Evolutionary conservation across 2,329 filamentous ascomycete genomes (phyloP).

Genomic region (Cladosporium sp.): DNA sequence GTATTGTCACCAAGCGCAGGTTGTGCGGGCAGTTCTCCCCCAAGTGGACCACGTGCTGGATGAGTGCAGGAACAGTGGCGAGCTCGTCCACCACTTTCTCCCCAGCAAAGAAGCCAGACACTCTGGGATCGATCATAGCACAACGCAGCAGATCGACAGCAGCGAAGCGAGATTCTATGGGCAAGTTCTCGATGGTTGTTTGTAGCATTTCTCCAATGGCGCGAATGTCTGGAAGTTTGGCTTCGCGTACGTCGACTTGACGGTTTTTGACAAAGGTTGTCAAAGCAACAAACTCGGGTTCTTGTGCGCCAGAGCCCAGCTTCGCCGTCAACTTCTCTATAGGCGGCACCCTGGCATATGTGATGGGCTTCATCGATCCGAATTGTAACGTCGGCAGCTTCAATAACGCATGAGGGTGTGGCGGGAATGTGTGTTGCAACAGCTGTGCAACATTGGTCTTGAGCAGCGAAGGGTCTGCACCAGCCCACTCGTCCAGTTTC

Average conservation of each 20-base stretch:
- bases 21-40: conserved; percentile 73
- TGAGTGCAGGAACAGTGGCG: conserved; percentile 65
- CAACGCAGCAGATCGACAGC: conserved; percentile 83
- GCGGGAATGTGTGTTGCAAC: conserved; percentile 71
- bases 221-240: conserved; percentile 70
- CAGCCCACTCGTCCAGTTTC: conserved; percentile 78
- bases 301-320: conserved; percentile 65
- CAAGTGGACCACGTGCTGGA: conserved; percentile 59
- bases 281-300: conserved; percentile 64
- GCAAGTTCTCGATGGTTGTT: conserved; percentile 46
- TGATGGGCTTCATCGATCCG: conserved; percentile 65
- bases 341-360: conserved; percentile 78
- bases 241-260: conserved; percentile 62
- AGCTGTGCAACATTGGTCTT: conserved; percentile 72
- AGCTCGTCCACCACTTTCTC: conserved; percentile 53
- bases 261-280: conserved; percentile 71
- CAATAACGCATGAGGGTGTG: conserved; percentile 74
- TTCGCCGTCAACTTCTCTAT: conserved; percentile 80
- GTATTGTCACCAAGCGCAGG: conserved; percentile 78
- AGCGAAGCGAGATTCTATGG: conserved; percentile 71
- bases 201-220: conserved; percentile 54
- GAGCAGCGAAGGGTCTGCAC: conserved; percentile 69
- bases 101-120: conserved; percentile 81
- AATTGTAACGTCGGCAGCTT: conserved; percentile 70
- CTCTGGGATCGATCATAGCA: conserved; percentile 72